These are phyloP conservation scores for Hypoxylon rickii DNA, from an alignment of 495 filamentous ascomycete genomes.

Conservation along the genomic window DNA sequence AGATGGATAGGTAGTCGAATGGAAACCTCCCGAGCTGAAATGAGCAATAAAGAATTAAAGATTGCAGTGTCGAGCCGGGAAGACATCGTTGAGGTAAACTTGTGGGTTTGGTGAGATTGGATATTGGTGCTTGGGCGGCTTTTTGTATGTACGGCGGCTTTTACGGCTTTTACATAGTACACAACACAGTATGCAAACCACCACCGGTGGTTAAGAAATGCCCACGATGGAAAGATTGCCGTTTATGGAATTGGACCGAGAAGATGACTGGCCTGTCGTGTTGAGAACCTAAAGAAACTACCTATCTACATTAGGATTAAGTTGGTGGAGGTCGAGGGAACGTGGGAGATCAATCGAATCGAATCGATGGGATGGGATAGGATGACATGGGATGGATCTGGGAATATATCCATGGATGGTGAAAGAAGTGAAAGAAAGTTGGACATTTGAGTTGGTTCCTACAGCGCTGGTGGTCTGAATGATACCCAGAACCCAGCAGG, in stretches of 20 bases:
- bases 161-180: too few species aligned
- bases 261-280: slow-evolving; percentile 17
- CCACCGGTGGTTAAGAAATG: background rate
- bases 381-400: too few species aligned
- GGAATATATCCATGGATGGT: too few species aligned
- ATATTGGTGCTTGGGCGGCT: background rate
- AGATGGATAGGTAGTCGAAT: background rate
- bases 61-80: slow-evolving; percentile 5
- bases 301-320: background rate
- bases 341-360: background rate
- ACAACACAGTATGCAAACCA: background rate
- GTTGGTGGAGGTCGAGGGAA: background rate
- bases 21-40: slow-evolving; percentile 14
- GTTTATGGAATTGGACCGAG: slow-evolving; percentile 22
- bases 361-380: too few species aligned
- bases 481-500: too few species aligned
- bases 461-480: background rate
- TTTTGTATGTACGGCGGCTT: too few species aligned
- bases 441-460: slow-evolving; percentile 6
- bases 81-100: background rate
- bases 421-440: too few species aligned
- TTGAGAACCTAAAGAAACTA: too few species aligned
- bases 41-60: slow-evolving; percentile 9
- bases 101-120: background rate
- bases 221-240: slow-evolving; percentile 20